phyloP scores from a whole-genome alignment of 805 yeast genomes.

The Suhomyces tanzawaensis region DNA sequence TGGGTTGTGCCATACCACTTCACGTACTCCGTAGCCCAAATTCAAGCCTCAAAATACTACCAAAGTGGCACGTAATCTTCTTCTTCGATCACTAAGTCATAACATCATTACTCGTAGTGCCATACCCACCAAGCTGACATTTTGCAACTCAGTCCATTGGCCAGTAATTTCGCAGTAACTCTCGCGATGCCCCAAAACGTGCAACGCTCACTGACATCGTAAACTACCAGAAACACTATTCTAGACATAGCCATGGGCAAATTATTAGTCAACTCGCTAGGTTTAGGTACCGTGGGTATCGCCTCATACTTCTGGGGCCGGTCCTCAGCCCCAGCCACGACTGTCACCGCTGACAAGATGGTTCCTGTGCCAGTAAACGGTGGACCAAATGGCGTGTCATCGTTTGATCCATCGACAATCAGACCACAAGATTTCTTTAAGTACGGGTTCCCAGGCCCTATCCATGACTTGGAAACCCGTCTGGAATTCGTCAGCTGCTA shows the following conservation, averaged over 20 bases:
- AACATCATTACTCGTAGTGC: no score
- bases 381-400: constrained; percentile 5
- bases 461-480: constrained; percentile 74
- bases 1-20: no score
- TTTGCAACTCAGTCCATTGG: no score
- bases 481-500: constrained; percentile 82
- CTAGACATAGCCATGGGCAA: constrained; percentile 16
- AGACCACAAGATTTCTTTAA: constrained; percentile 81
- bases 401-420: constrained; percentile 39
- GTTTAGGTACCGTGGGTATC: constrained; percentile 37
- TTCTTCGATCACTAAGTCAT: no score
- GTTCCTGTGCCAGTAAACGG: constrained; percentile 9
- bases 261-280: constrained; percentile 27
- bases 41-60: no score
- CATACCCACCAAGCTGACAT: no score
- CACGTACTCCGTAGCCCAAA: no score
- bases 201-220: no score
- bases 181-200: no score
- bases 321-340: constrained; percentile 20
- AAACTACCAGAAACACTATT: no score
- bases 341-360: constrained; percentile 10
- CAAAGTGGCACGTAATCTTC: no score
- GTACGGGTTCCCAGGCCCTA: constrained; percentile 95
- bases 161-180: no score
- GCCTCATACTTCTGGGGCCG: constrained; percentile 43